Base-by-base conservation (phyloP, 2,329 filamentous ascomycete genomes). In the Microascus cirrosus region DNA sequence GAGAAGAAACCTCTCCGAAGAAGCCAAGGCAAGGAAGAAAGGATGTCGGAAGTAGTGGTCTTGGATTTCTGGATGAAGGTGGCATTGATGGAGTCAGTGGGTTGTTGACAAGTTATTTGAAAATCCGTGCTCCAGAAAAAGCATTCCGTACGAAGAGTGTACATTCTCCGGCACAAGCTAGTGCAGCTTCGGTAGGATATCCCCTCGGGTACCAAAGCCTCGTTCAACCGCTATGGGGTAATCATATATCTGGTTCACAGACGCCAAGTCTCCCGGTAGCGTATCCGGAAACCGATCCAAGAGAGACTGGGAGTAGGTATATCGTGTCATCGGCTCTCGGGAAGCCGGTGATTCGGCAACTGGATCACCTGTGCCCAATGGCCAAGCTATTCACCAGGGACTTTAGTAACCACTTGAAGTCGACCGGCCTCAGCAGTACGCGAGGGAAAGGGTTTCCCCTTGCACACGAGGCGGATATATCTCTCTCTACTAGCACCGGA, bases 391-490 rank as follows among this genome's bases (percentile, higher is more conserved):
- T 59, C 7, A 55, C 56, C 35, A 54, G 60, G 45, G 32, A 58
- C 28, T 58, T 59, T 32, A 54, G 35, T 2, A 50, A 22, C 20
- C 18, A 50, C 24, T 1, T 20, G 24, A 22, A 20, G n/a, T 22
- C 45, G 7, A 22, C 20, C 45, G 2, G n/a, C 12, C 45, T 8
- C 12, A 13, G 8, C 5, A 20, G 20, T 5, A 24, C 45, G 36
- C 20, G 5, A 45, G 24, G 50, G 18, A 48, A 52, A 28, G 28
- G 28, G 28, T 34, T 39, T 64, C 3, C 76, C 74, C 68, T 79
- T 1, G 70, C 71, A 1, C 71, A 74, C 6, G 87, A 90, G 67
- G 86, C 89, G 2, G 91, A 96, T 64, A 70, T 96, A 2, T 80
- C 87, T 56, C 13, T 58, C 58, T 22, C 54, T 39, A 10, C 32